phyloP scores from a whole-genome alignment of 305 asterid genomes.

The Fraxinus sp. region DNA sequence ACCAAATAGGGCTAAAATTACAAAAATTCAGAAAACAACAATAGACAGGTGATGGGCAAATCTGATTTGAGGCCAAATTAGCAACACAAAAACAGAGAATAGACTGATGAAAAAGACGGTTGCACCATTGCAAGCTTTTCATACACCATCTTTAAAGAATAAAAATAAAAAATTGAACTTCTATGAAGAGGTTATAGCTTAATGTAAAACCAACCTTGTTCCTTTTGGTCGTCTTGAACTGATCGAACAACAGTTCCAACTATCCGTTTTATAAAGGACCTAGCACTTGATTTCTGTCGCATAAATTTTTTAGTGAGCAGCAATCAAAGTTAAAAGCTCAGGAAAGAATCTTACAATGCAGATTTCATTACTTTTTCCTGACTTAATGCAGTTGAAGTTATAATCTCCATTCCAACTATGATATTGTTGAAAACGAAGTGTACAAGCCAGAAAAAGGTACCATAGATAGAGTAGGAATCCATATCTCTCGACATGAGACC shows the following conservation, averaged over 20 bases:
- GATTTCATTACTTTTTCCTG: neutral
- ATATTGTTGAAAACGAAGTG: conserved; percentile 5
- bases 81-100: neutral
- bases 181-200: conserved; percentile 1
- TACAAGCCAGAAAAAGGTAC: neutral
- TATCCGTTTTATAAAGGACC: conserved; percentile 76
- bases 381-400: conserved; percentile 2
- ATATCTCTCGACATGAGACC: neutral
- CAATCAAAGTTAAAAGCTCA: conserved; percentile 18
- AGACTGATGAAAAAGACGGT: neutral
- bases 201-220: conserved; percentile 63
- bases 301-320: conserved; percentile 24
- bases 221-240: conserved; percentile 91
- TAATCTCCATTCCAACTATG: conserved; percentile 2
- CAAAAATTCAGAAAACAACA: neutral
- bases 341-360: conserved; percentile 18
- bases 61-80: neutral
- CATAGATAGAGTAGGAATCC: conserved; percentile 8
- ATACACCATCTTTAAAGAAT: neutral
- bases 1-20: neutral
- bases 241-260: conserved; percentile 97
- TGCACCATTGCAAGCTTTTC: neutral
- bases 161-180: conserved; percentile 8
- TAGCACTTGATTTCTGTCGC: conserved; percentile 65
- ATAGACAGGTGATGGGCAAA: neutral